Evolutionary conservation across 192 early-diverging fungal genomes (phyloP).

Genomic region (Gigaspora rosea): DNA sequence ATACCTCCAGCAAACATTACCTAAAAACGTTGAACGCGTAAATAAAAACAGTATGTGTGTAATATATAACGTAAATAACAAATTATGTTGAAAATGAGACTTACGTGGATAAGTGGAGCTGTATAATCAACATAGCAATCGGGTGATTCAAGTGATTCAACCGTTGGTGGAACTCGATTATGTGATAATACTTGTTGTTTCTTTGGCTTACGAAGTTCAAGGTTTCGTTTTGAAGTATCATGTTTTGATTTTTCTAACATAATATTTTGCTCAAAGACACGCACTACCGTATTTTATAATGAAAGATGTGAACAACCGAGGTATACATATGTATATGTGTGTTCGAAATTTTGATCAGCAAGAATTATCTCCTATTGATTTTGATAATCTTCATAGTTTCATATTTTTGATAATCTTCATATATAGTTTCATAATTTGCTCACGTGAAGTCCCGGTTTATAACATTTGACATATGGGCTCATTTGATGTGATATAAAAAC

Average conservation of each 20-base stretch:
- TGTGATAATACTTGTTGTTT: background rate
- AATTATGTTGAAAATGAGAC: background rate
- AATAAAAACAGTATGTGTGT: background rate
- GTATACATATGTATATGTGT: too few relatives aligned
- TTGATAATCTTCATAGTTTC: too few relatives aligned
- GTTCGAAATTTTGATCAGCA: too few relatives aligned
- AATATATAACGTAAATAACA: background rate
- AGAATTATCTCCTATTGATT: too few relatives aligned
- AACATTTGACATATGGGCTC: too few relatives aligned
- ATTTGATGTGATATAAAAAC: too few relatives aligned
- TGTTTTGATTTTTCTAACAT: background rate
- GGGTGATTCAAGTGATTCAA: background rate
- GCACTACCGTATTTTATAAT: too few relatives aligned
- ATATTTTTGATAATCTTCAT: too few relatives aligned
- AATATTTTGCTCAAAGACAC: background rate
- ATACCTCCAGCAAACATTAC: conserved; percentile 54
- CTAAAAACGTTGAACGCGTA: conserved; percentile 30
- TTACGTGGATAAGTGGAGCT: background rate
- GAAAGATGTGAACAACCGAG: too few relatives aligned
- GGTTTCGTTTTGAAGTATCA: background rate
- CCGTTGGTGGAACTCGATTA: background rate
- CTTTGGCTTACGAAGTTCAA: background rate
- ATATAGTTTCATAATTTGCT: too few relatives aligned
- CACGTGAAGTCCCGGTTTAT: too few relatives aligned
- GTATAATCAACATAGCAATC: background rate